These are phyloP conservation scores for Hericium coralloides DNA, from an alignment of 768 basidiomycete genomes.

Conservation along the genomic window DNA sequence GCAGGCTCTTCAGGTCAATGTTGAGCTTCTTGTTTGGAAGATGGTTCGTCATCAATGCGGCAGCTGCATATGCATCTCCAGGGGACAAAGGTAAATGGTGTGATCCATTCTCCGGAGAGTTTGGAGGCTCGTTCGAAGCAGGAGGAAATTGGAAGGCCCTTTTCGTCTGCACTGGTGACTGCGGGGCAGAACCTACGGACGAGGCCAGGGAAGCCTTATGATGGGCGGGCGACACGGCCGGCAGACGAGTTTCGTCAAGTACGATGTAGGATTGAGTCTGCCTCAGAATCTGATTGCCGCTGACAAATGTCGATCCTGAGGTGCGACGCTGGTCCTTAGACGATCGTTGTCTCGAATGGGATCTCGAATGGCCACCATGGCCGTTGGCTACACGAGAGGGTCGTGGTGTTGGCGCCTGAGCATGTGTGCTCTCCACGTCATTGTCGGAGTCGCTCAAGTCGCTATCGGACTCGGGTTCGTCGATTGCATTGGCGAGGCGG, in stretches of 20 bases:
- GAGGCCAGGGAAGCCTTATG: neutral
- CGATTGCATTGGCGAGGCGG: neutral
- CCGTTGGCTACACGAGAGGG: neutral
- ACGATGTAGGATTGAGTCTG: slow-evolving; percentile 34
- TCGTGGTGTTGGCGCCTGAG: neutral
- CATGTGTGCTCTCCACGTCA: neutral
- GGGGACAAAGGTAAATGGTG: neutral
- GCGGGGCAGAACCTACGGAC: no score
- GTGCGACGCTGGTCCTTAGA: neutral
- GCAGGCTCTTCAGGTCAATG: slow-evolving; percentile 49
- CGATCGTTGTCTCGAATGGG: neutral
- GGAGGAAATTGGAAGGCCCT: no score
- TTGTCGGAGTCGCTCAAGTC: neutral
- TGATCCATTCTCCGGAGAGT: no score
- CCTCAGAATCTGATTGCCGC: slow-evolving; percentile 4
- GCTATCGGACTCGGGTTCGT: neutral
- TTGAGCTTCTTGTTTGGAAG: slow-evolving; percentile 47
- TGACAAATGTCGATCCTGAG: neutral
- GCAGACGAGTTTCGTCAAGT: slow-evolving; percentile 31
- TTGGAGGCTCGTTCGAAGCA: no score
- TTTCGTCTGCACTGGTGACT: no score
- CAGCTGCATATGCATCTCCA: neutral
- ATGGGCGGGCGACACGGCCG: slow-evolving; percentile 27
- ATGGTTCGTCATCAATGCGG: slow-evolving; percentile 18
- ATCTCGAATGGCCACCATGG: neutral